Evolutionary conservation across 331 rosid genomes (phyloP).

Genomic region (Telfairia occidentalis): DNA sequence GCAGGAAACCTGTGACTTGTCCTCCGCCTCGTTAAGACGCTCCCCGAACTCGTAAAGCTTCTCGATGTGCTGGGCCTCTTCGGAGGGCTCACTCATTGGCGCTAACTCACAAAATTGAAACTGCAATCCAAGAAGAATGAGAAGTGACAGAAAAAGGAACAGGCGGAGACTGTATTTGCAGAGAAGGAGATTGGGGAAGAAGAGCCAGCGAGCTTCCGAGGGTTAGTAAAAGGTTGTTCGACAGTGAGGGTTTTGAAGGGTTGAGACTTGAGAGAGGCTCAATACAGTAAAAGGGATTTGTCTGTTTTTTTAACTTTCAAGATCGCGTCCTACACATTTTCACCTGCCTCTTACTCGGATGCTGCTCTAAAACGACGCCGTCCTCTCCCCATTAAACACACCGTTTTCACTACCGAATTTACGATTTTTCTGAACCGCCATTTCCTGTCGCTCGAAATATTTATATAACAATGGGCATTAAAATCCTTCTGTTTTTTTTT

Average conservation of each 20-base stretch:
- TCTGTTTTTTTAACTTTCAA: background rate
- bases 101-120: background rate
- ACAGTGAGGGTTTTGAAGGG: slow-evolving; percentile 1
- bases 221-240: background rate
- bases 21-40: slow-evolving; percentile 74
- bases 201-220: background rate
- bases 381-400: background rate
- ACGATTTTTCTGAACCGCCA: background rate
- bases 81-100: slow-evolving; percentile 64
- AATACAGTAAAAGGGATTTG: background rate
- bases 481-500: too few species aligned
- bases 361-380: background rate
- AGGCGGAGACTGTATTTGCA: background rate
- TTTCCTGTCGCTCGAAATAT: too few species aligned
- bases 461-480: too few species aligned
- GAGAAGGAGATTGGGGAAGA: background rate
- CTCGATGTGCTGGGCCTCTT: slow-evolving; percentile 68
- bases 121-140: slow-evolving; percentile 23
- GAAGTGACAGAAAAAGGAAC: slow-evolving; percentile 8
- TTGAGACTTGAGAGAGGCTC: background rate
- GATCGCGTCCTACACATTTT: background rate
- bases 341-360: background rate
- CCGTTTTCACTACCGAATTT: background rate
- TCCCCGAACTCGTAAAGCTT: slow-evolving; percentile 92
- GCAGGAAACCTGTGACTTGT: slow-evolving; percentile 64